phyloP scores from a whole-genome alignment of 2,329 filamentous ascomycete species.

The Passalora sequoiae region DNA sequence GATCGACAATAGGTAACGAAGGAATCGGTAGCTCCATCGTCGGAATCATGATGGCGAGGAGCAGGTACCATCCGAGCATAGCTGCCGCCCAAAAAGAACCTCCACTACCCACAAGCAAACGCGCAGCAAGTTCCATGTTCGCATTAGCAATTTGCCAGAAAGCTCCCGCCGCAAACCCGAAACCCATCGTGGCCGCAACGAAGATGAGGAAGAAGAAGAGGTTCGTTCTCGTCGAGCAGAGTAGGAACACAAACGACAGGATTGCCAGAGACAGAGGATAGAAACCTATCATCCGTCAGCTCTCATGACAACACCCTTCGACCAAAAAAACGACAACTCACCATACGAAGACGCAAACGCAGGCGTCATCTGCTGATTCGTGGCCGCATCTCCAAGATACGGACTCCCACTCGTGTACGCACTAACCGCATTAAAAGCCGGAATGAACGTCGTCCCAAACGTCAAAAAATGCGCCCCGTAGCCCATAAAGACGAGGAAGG shows the following conservation, averaged over 20 bases:
- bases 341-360: slow-evolving; percentile 19
- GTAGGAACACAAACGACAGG: slow-evolving; percentile 26
- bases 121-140: slow-evolving; percentile 7
- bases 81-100: slow-evolving; percentile 19
- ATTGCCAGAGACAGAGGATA: slow-evolving; percentile 22
- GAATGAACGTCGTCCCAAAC: slow-evolving; percentile 19
- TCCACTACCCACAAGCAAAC: slow-evolving; percentile 16
- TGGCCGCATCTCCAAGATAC: slow-evolving; percentile 11
- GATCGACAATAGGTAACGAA: slow-evolving; percentile 16
- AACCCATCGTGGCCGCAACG: slow-evolving; percentile 22
- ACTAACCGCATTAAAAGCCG: slow-evolving; percentile 19
- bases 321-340: slow-evolving; percentile 4
- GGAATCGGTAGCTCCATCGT: slow-evolving; percentile 22
- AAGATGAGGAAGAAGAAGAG: slow-evolving; percentile 23
- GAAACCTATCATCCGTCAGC: slow-evolving; percentile 12
- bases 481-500: slow-evolving; percentile 25
- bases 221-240: slow-evolving; percentile 20
- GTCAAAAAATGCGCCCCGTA: slow-evolving; percentile 24
- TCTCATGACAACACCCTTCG: neutral
- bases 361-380: slow-evolving; percentile 13
- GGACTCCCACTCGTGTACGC: slow-evolving; percentile 18
- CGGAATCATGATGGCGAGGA: slow-evolving; percentile 18
- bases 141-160: slow-evolving; percentile 14
- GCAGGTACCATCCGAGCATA: slow-evolving; percentile 21
- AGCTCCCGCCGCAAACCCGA: slow-evolving; percentile 15